Base-by-base conservation (phyloP, 441 rosid genomes). In the Bocquillonia castaneifolia region DNA sequence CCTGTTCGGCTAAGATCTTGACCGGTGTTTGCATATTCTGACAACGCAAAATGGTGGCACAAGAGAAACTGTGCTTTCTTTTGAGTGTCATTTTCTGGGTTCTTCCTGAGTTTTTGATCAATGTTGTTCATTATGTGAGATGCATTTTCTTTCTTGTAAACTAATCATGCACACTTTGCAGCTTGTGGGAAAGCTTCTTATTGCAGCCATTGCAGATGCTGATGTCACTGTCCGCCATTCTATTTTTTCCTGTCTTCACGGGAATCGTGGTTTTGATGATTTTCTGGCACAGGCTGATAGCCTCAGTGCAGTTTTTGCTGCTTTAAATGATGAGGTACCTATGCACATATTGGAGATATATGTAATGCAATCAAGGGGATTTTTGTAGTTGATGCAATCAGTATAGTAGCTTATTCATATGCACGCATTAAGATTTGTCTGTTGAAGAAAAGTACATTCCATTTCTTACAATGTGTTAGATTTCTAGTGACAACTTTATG, bases 141-240 rank as follows among this genome's bases (percentile, higher is more conserved):
- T 67, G 74, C 37, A 8, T 45, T 1, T 75, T 63, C 75, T 70
- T 76, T 39, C 69, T 74, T 78, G 53, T 72, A 59, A 78, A 67
- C 63, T 79, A 68, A 74, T 68, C 26, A 65, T 55, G 70, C 74
- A 59, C 39, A 69, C 76, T 73, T 67, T 80, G 82, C 97, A 93
- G 99, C 92, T 96, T 63, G 96, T 93, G 81, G 98, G 93, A 76
- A 96, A 93, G 88, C 98, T 96, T 83, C 97, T 96, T 67, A 88
- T 90, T 69, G 88, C 92, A 36, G 97, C 98, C 52, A 91, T 96
- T 72, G 97, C 96, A 14, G 99, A 96, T 83, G 97, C 97, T 81
- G 98, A 93, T 78, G 97, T 96, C 51, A 81, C 85, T 36, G 99
- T 96, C 76, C 96, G 99, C 60, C 86, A 82, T 81, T 91, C 99